Conservation (phyloP, 2,329 filamentous ascomycete species). For the Herpotrichia juniperi region DNA sequence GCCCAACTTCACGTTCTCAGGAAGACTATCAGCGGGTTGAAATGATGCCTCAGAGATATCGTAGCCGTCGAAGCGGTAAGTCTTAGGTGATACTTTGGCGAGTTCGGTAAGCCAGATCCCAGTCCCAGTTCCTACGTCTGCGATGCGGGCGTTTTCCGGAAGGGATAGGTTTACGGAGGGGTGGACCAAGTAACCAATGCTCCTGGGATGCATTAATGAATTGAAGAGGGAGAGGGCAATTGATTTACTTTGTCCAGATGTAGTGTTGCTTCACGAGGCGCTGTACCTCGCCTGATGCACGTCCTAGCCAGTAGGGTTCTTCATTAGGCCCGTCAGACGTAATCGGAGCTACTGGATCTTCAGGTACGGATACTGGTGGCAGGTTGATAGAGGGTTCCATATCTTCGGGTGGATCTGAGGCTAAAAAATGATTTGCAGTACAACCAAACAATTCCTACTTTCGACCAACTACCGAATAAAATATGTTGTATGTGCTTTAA, state of each 20-base stretch:
- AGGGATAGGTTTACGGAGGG: conserved; percentile 23
- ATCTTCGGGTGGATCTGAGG: background rate
- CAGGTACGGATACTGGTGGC: too few species aligned
- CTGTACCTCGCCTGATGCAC: conserved; percentile 32
- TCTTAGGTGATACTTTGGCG: conserved; percentile 21
- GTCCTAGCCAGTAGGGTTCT: conserved; percentile 37
- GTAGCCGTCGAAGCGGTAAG: conserved; percentile 31
- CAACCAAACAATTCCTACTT: conserved; percentile 7
- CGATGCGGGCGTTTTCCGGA: conserved; percentile 29
- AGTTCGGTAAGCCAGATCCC: conserved; percentile 38
- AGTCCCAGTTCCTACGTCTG: conserved; percentile 38
- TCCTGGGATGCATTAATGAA: conserved; percentile 9
- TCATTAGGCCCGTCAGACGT: conserved; percentile 11
- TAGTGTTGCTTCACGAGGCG: conserved; percentile 34
- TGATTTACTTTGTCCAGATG: conserved; percentile 29
- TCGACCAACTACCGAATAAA: background rate
- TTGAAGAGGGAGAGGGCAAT: background rate
- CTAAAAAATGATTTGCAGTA: background rate
- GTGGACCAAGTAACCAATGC: conserved; percentile 35
- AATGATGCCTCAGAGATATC: conserved; percentile 36
- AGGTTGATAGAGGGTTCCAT: background rate
- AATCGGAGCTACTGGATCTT: background rate
- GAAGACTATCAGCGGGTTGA: conserved; percentile 18
- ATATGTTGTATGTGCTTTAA: background rate
- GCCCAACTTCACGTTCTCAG: conserved; percentile 27